These are phyloP conservation scores for Capronia americana DNA, from an alignment of 2,329 filamentous ascomycete genomes.

Conservation along the genomic window DNA sequence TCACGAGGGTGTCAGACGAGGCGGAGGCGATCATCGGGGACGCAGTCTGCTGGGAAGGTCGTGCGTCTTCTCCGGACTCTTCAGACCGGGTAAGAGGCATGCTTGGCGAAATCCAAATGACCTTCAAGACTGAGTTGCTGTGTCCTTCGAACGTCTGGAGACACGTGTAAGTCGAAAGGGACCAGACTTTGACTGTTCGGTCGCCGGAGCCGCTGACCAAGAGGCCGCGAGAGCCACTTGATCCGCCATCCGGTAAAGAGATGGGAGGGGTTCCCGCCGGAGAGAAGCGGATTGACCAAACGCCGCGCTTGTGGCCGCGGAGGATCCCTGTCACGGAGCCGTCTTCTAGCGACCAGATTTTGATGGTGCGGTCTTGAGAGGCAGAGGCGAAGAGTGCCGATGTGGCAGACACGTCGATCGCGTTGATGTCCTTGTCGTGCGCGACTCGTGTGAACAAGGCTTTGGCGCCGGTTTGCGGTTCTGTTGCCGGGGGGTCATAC, in stretches of 20 bases:
- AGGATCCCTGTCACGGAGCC: conserved; percentile 91
- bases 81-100: conserved; percentile 40
- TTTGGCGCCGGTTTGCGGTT: conserved; percentile 47
- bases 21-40: conserved; percentile 72
- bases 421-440: conserved; percentile 99
- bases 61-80: conserved; percentile 44
- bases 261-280: conserved; percentile 77
- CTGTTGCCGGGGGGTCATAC: conserved; percentile 51
- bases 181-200: conserved; percentile 97
- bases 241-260: conserved; percentile 72
- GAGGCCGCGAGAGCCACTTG: conserved; percentile 76
- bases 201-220: conserved; percentile 92
- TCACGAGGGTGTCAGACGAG: conserved; percentile 91
- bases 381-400: conserved; percentile 90
- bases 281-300: conserved; percentile 93
- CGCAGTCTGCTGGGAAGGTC: conserved; percentile 39
- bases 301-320: conserved; percentile 88
- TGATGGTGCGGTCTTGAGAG: conserved; percentile 94
- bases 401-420: conserved; percentile 78
- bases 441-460: conserved; percentile 90
- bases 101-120: conserved; percentile 75
- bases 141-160: conserved; percentile 94
- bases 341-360: conserved; percentile 91
- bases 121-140: conserved; percentile 92
- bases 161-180: conserved; percentile 87